Evolutionary conservation across 176 grass and related monocot genomes (phyloP).

Genomic region (Ensete glaucum): DNA sequence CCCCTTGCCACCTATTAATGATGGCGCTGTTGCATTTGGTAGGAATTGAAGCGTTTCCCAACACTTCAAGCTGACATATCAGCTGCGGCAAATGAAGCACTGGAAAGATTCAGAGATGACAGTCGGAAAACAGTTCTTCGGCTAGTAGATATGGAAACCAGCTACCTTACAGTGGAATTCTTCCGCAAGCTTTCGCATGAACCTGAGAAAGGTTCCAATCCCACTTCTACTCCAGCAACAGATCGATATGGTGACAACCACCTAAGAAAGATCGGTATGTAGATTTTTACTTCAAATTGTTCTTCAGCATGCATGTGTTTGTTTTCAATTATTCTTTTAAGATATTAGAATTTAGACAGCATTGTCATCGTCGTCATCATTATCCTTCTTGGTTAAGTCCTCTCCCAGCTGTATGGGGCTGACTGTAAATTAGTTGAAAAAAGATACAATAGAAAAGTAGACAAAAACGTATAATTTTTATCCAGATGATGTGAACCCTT

Average conservation of each 20-base stretch:
- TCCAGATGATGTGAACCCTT: no score
- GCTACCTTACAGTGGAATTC: constrained; percentile 84
- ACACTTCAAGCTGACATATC: constrained; percentile 76
- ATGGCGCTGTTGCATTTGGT: no score
- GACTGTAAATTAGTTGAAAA: no score
- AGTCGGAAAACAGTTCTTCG: constrained; percentile 66
- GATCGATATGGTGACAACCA: constrained; percentile 74
- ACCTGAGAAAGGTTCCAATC: constrained; percentile 44
- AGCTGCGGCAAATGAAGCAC: constrained; percentile 52
- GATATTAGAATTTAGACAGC: neutral
- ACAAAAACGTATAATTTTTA: no score
- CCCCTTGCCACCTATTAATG: no score
- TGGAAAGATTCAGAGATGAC: constrained; percentile 78
- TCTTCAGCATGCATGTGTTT: neutral
- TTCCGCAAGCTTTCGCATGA: constrained; percentile 90
- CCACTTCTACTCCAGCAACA: constrained; percentile 36
- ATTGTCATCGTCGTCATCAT: no score
- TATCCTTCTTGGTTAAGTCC: no score
- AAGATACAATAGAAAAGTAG: no score
- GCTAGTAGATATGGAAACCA: constrained; percentile 76
- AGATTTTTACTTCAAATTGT: neutral
- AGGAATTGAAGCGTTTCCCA: constrained; percentile 89
- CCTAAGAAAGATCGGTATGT: constrained; percentile 53
- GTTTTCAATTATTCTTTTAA: neutral
- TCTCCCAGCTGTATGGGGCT: no score